Percentiles rank a stretch among this genome's conserved stretches.
phyloP scores from a whole-genome alignment of 495 filamentous ascomycete genomes.

The Parathielavia hyrcaniae region DNA sequence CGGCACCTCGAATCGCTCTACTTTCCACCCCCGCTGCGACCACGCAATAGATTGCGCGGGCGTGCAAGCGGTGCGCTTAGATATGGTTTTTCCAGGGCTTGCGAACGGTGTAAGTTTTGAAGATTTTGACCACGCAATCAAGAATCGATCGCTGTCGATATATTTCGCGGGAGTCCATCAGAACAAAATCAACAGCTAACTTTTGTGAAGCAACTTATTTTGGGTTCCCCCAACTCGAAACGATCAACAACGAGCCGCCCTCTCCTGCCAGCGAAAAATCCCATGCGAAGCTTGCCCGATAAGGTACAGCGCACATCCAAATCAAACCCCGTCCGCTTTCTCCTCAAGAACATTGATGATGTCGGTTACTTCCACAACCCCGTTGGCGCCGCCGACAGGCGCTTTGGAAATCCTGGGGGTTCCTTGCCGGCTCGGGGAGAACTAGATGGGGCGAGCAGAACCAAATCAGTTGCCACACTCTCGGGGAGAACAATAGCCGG shows the following conservation, averaged over 20 bases:
- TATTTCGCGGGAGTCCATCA: no score
- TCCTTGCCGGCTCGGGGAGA: conserved; percentile 49
- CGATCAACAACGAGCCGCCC: not conserved
- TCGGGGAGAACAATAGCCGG: not conserved
- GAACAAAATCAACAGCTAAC: conserved; percentile 12
- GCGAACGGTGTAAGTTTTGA: no score
- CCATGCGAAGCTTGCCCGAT: not conserved
- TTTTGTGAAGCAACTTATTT: not conserved
- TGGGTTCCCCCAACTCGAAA: not conserved
- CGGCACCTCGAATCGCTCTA: no score
- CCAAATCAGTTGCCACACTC: conserved; percentile 15
- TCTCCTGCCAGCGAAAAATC: not conserved
- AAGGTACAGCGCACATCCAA: conserved; percentile 23
- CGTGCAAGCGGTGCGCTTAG: no score
- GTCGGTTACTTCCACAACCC: conserved; percentile 26
- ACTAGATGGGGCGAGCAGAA: conserved; percentile 39
- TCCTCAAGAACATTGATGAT: conserved; percentile 41
- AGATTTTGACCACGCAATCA: no score
- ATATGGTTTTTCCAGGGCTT: no score
- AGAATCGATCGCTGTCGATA: no score
- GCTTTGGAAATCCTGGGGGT: conserved; percentile 50
- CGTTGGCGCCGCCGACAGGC: conserved; percentile 30
- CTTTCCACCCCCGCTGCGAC: no score
- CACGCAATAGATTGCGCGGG: no score
- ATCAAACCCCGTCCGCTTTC: conserved; percentile 42